A percentile compares a stretch with the other conserved stretches of the same genome.
Conservation (phyloP, 495 filamentous ascomycete species). For the Neurospora discreta region DNA sequence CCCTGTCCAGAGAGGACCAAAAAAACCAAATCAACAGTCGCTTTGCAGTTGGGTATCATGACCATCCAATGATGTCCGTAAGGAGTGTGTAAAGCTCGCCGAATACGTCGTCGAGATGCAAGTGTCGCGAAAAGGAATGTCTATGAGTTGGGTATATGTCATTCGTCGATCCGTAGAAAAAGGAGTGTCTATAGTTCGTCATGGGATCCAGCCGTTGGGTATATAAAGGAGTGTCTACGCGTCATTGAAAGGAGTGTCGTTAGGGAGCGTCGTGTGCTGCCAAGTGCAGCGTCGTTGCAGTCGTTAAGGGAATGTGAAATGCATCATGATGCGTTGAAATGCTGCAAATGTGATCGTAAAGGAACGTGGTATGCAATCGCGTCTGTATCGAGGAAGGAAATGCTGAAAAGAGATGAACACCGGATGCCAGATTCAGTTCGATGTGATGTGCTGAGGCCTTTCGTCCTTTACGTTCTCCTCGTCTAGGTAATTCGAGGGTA, state of each 20-base stretch:
- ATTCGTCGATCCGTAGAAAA: constrained; percentile 23
- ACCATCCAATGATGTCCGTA: constrained; percentile 22
- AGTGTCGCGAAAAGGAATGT: constrained; percentile 32
- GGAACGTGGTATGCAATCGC: constrained; percentile 38
- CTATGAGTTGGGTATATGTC: constrained; percentile 26
- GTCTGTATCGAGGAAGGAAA: constrained; percentile 31
- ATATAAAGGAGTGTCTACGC: constrained; percentile 31
- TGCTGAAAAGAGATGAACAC: constrained; percentile 7
- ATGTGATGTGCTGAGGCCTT: constrained; percentile 5
- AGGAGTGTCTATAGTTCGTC: constrained; percentile 33
- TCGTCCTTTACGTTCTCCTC: constrained; percentile 19
- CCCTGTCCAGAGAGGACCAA: constrained; percentile 3
- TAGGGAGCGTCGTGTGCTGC: background rate
- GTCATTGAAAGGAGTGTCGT: constrained; percentile 6
- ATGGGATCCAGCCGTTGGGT: constrained; percentile 27
- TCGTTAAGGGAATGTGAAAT: constrained; percentile 26
- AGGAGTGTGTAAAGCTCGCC: constrained; percentile 20
- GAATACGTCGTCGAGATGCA: constrained; percentile 1
- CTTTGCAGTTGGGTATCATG: constrained; percentile 41
- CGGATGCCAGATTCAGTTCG: constrained; percentile 2
- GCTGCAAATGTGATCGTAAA: constrained; percentile 30
- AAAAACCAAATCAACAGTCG: constrained; percentile 26
- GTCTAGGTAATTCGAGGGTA: constrained; percentile 8
- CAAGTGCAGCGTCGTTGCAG: constrained; percentile 26
- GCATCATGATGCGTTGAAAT: constrained; percentile 20